Conservation (phyloP, 2,329 filamentous ascomycete species). For the Trichoderma gracile region DNA sequence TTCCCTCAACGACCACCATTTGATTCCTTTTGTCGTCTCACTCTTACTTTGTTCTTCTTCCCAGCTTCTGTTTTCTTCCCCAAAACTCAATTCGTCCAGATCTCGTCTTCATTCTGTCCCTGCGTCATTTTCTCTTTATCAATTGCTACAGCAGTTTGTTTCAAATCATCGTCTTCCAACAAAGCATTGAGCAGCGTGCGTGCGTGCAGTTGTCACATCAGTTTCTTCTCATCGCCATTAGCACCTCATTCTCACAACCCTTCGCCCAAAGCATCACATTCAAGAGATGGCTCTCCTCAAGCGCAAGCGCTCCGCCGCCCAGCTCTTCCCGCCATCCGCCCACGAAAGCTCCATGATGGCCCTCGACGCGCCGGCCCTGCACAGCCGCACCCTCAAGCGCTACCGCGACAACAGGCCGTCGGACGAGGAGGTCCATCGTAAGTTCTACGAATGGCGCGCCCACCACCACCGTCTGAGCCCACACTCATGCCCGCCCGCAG, state of each 20-base stretch:
- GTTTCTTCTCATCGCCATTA: neutral
- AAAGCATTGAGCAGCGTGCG: neutral
- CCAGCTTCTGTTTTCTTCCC: neutral
- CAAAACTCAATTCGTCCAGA: slow-evolving; percentile 19
- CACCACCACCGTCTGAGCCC: slow-evolving; percentile 23
- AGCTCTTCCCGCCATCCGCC: slow-evolving; percentile 51
- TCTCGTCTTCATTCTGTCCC: neutral
- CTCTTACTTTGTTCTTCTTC: neutral
- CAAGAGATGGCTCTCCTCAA: slow-evolving; percentile 49
- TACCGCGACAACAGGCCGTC: slow-evolving; percentile 60
- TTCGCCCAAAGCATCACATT: neutral
- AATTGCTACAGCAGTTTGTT: neutral
- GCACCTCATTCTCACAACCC: neutral
- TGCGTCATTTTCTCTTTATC: neutral
- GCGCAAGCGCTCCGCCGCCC: slow-evolving; percentile 63
- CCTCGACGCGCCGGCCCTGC: slow-evolving; percentile 43
- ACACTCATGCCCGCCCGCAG: slow-evolving; percentile 39
- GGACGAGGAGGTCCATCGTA: slow-evolving; percentile 57
- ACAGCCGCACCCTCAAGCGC: slow-evolving; percentile 62
- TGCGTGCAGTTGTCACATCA: too few species aligned
- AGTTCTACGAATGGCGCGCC: slow-evolving; percentile 36
- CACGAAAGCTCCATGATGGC: slow-evolving; percentile 38
- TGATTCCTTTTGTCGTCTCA: neutral
- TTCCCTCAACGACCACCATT: slow-evolving; percentile 12
- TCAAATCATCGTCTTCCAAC: neutral